Base-by-base conservation (phyloP, 148 eudicot species). In the Diospyros kaki region DNA sequence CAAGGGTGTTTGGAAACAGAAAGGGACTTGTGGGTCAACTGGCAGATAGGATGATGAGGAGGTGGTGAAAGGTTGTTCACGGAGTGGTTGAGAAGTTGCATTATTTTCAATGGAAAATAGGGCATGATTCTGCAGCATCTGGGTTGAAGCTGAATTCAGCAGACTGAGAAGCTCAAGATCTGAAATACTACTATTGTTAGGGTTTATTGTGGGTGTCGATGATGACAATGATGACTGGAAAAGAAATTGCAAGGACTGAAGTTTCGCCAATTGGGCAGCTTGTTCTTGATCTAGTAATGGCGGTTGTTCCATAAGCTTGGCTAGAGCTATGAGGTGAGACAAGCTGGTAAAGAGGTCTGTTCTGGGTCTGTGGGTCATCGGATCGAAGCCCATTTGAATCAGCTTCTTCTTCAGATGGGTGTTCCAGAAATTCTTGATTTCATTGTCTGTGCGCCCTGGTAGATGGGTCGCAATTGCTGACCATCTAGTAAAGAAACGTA, bases 361-460 rank as follows among this genome's bases (percentile, higher is more conserved):
- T 42, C 78, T 58, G 4, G 82, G 82, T n/a, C 64, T 70, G 68
- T 79, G 82, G 48, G 82, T 79, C 71, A 69, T 79, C 45, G 82
- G 82, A 48, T 79, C 82, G 15, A 74, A 41, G n/a, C 82, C 82
- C 82, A 79, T 79, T 17, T 74, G 78, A 9, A 74, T 79, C 70
- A 79, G 62, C 58, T 69, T 68, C 70, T 79, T 79, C 54, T 79
- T 79, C 54, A 79, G 38, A 69, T 74, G 82, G 28, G 82, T 79
- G 58, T 79, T 79, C 82, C 82, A 74, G 41, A 67, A 79, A 38
- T 79, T 79, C 74, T 79, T 79, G 63, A 79, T 79, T 67, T 79
- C 78, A 7, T 79, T 79, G 74, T 79, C 82, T 2, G 82, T 79
- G 55, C 82, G 58, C 2, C 77, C 77, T 1, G 78, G 78, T 11